phyloP scores from a whole-genome alignment of 306 rosid species.

The Cyamopsis tetragonoloba region DNA sequence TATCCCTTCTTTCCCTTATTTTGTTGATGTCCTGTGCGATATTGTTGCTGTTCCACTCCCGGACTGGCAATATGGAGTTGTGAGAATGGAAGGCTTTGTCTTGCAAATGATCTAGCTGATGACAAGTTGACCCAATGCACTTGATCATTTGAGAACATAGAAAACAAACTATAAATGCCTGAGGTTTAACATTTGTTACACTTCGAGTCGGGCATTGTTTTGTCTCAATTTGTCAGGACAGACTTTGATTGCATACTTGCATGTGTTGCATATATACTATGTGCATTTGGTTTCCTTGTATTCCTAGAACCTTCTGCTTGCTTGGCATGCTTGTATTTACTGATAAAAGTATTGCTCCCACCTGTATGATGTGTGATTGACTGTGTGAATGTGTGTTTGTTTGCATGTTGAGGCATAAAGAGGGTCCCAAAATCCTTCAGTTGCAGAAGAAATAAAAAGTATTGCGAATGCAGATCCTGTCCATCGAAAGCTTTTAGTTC shows the following conservation, averaged over 20 bases:
- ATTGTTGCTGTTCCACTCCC: background rate
- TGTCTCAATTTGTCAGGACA: background rate
- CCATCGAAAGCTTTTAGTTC: constrained; percentile 91
- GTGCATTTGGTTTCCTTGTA: constrained; percentile 5
- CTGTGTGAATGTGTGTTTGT: constrained; percentile 73
- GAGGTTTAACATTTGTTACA: background rate
- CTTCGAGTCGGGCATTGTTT: background rate
- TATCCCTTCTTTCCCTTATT: background rate
- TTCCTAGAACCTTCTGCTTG: constrained; percentile 28
- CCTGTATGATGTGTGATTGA: constrained; percentile 77
- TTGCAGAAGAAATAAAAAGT: constrained; percentile 81
- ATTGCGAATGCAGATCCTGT: constrained; percentile 74
- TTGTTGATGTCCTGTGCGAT: no score
- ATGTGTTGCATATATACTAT: background rate
- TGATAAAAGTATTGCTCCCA: constrained; percentile 30
- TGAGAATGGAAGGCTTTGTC: background rate
- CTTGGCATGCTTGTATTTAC: constrained; percentile 30
- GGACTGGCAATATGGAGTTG: background rate
- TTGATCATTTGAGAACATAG: background rate
- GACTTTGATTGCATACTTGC: background rate
- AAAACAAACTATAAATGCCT: background rate
- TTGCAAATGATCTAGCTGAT: background rate
- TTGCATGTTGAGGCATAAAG: constrained; percentile 89
- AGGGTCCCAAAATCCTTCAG: constrained; percentile 80
- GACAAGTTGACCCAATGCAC: background rate